Evolutionary conservation across 371 early-diverging fungal genomes (phyloP), one percentile per base, ranked within the genome.

Genomic region (Mucor lusitanicus): DNA sequence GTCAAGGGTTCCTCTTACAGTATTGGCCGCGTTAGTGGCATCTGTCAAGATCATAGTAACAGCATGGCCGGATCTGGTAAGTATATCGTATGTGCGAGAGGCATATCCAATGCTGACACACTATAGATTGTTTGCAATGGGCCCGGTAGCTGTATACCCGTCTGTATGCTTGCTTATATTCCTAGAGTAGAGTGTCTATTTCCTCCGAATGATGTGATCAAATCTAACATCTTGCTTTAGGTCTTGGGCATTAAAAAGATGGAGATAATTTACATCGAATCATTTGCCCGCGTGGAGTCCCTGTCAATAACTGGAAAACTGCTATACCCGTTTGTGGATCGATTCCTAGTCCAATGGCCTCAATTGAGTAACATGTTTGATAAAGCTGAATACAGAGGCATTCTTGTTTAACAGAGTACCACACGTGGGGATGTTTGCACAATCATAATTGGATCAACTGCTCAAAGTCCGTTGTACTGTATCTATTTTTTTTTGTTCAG

Each of bases 341-440:
- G 85, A 17, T 95, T 98, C 68, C 55, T 97, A 3, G 97, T 98
- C 9, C 97, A 96, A 71, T 98, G 99, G 99, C 88, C 88, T 1
- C 75, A 83, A 6, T 74, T 96, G 44, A 61, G 19, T 25, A 50
- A 75, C 33, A 71, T 61, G 44, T 88, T 90, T 62, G 83, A 89
- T 15, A 84, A 85, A 8, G 88, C 94, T 13, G 83, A 92, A 67
- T 94, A 90, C 61, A 72, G 76, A 23, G 94, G 94, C 13, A 69
- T 88, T 19, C 80, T 97, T 13, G 90, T 96, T 11, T 96, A 79
- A 79, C 33, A 28, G 23, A 28, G 12, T 17, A 23, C 62, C 39
- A 56, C 65, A 71, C 68, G 72, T 71, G 68, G 64, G 68, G 56
- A 57, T 4, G 19, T 33, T 59, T 30, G 15, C 2, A 9, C 15